Conservation (phyloP, 257 asterid species). For the Henckelia pumila region DNA sequence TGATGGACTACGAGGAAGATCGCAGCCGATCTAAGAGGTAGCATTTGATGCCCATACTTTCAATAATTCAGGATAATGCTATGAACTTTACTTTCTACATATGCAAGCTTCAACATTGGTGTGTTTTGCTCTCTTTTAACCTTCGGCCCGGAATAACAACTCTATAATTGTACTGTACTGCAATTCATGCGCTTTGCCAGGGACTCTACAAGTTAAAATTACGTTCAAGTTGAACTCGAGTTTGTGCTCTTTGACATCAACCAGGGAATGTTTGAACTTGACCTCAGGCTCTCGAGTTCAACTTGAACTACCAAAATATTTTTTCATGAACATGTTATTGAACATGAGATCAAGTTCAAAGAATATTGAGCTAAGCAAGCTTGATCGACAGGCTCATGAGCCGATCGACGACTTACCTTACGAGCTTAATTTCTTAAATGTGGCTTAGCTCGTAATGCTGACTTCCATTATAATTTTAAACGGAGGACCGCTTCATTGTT, state of each 20-base stretch:
- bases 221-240: not conserved
- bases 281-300: not conserved
- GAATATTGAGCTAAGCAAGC: not conserved
- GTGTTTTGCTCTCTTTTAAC: not conserved
- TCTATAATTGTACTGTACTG: no score
- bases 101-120: not conserved
- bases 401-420: not conserved
- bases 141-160: no score
- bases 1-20: conserved; percentile 95
- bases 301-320: not conserved
- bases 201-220: no score
- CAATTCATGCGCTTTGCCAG: no score
- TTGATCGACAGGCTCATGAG: not conserved
- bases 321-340: not conserved
- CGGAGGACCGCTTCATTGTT: not conserved
- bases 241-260: not conserved
- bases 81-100: conserved; percentile 14
- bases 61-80: conserved; percentile 14
- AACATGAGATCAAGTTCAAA: not conserved
- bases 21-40: conserved; percentile 93
- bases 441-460: not conserved
- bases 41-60: conserved; percentile 11
- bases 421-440: not conserved
- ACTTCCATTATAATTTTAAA: not conserved
- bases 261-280: not conserved